phyloP scores from a whole-genome alignment of 768 basidiomycete genomes.

The Mycena indigotica region DNA sequence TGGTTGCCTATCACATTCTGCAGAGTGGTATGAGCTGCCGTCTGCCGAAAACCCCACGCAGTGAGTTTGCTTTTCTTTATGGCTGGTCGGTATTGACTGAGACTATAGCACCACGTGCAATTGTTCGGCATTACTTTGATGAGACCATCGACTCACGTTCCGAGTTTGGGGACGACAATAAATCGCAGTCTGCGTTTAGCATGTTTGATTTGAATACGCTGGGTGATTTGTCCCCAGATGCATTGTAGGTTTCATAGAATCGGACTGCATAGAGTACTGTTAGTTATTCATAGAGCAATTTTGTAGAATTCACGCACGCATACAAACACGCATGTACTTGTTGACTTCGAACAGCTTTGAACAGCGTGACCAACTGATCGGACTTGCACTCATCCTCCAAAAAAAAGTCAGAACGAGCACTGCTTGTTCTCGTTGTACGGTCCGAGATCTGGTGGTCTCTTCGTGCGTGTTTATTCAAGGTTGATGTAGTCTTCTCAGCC shows the following conservation, averaged over 20 bases:
- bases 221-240: constrained; percentile 73
- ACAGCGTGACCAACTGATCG: background rate
- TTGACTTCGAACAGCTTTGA: background rate
- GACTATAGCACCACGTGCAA: constrained; percentile 74
- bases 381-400: background rate
- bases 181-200: constrained; percentile 65
- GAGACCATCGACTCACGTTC: constrained; percentile 75
- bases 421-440: no score
- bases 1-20: constrained; percentile 88
- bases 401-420: background rate
- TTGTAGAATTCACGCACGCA: background rate
- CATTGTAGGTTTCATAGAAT: constrained; percentile 43
- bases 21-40: constrained; percentile 89
- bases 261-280: background rate
- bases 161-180: constrained; percentile 73
- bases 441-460: no score
- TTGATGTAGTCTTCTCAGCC: no score
- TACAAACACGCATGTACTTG: background rate
- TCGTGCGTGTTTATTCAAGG: no score
- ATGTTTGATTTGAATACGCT: constrained; percentile 56
- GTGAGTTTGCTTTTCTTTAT: constrained; percentile 46
- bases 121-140: constrained; percentile 93
- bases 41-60: constrained; percentile 91
- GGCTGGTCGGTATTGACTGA: background rate
- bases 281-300: background rate